Conservation (phyloP, 2,329 filamentous ascomycete genomes). For the Sordariomycetes sp. region DNA sequence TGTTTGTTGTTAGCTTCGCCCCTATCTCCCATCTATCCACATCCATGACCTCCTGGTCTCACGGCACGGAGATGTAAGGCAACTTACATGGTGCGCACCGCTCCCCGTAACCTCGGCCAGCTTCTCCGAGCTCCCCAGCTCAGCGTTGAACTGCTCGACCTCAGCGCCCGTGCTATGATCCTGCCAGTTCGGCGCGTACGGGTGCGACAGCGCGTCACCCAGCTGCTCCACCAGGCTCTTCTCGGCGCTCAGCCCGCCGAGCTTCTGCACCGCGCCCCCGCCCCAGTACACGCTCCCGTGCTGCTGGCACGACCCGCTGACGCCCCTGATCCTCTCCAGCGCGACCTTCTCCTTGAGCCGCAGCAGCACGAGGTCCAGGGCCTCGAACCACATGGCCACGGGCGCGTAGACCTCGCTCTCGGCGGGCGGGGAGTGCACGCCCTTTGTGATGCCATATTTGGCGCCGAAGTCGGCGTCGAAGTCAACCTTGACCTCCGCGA, state of each 20-base stretch:
- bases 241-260: slow-evolving; percentile 48
- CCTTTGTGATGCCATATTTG: slow-evolving; percentile 75
- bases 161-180: slow-evolving; percentile 89
- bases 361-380: slow-evolving; percentile 72
- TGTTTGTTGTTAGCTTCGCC: slow-evolving; percentile 19
- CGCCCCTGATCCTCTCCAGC: slow-evolving; percentile 63
- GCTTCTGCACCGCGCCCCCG: slow-evolving; percentile 50
- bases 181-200: slow-evolving; percentile 94
- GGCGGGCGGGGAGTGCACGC: slow-evolving; percentile 69
- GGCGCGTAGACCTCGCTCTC: slow-evolving; percentile 89
- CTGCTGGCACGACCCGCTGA: slow-evolving; percentile 92
- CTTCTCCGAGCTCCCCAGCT: slow-evolving; percentile 53
- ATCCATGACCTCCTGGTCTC: too few species aligned
- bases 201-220: slow-evolving; percentile 63
- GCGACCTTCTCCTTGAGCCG: slow-evolving; percentile 57
- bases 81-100: slow-evolving; percentile 79
- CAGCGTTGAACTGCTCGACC: slow-evolving; percentile 76
- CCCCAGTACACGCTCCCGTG: slow-evolving; percentile 97
- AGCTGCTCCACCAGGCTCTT: slow-evolving; percentile 65
- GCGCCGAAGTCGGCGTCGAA: slow-evolving; percentile 74
- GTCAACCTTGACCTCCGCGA: slow-evolving; percentile 82
- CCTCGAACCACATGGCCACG: slow-evolving; percentile 89
- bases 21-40: neutral
- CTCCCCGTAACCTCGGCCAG: slow-evolving; percentile 79
- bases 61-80: too few species aligned